A percentile compares a stretch with the other conserved stretches of the same genome.
Evolutionary conservation across 1,139 yeast species (phyloP).

Genomic region (Ogataea hybrid): DNA sequence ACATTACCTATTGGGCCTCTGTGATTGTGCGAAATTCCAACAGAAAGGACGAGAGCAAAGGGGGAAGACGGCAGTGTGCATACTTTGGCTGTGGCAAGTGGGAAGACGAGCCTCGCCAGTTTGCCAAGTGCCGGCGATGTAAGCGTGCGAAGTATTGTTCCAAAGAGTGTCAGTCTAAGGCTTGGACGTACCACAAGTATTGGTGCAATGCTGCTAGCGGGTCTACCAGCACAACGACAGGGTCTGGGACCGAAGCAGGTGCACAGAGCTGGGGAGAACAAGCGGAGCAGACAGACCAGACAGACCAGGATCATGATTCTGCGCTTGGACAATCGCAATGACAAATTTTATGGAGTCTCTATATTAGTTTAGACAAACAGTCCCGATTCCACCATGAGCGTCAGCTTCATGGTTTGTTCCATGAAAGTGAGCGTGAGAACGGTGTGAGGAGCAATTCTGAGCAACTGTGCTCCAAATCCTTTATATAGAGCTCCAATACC

Average conservation of each 20-base stretch:
- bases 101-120: slow-evolving; percentile 88
- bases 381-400: slow-evolving; percentile 41
- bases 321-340: slow-evolving; percentile 3
- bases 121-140: slow-evolving; percentile 93
- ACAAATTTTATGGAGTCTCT: not conserved
- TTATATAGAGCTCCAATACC: slow-evolving; percentile 89
- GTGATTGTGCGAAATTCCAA: slow-evolving; percentile 96
- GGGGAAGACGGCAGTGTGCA: slow-evolving; percentile 96
- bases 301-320: slow-evolving; percentile 5
- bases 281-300: slow-evolving; percentile 2
- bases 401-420: slow-evolving; percentile 86
- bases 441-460: slow-evolving; percentile 95
- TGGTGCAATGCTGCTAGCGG: slow-evolving; percentile 62
- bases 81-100: slow-evolving; percentile 92
- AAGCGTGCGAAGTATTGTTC: slow-evolving; percentile 94
- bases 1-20: slow-evolving; percentile 95
- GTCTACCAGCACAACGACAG: slow-evolving; percentile 10
- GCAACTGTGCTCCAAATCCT: slow-evolving; percentile 90
- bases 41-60: slow-evolving; percentile 79
- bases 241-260: slow-evolving; percentile 6
- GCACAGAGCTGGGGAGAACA: slow-evolving; percentile 8
- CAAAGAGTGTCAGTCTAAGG: slow-evolving; percentile 83
- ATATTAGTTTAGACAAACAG: slow-evolving; percentile 21
- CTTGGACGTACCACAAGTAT: slow-evolving; percentile 91
- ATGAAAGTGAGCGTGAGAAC: slow-evolving; percentile 85